Evolutionary conservation across 2,329 filamentous ascomycete species (phyloP).

Genomic region (Metarhizium album): DNA sequence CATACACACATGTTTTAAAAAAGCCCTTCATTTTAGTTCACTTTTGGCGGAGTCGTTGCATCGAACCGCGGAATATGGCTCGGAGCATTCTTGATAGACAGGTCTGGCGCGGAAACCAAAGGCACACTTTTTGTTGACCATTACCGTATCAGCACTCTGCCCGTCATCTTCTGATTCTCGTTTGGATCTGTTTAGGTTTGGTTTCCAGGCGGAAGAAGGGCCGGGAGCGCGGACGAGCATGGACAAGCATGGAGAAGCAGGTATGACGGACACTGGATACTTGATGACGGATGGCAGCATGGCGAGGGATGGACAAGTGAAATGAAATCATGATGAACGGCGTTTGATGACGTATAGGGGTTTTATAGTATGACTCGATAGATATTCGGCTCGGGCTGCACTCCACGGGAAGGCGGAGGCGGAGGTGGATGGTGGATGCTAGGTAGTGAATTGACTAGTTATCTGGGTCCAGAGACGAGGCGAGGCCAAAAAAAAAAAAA

Average conservation of each 20-base stretch:
- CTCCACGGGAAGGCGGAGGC: not conserved
- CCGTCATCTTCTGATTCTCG: not conserved
- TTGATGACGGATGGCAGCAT: not conserved
- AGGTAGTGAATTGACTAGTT: not conserved
- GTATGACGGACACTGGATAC: not conserved
- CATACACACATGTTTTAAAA: constrained; percentile 7
- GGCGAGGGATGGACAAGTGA: not conserved
- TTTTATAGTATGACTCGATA: not conserved
- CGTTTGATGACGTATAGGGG: not conserved
- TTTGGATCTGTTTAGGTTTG: not conserved
- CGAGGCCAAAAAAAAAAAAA: too few species aligned
- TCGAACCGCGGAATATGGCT: not conserved
- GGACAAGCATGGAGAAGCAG: not conserved
- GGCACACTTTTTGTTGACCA: not conserved
- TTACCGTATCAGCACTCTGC: not conserved
- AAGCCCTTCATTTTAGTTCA: constrained; percentile 1
- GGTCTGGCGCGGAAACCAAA: constrained; percentile 3
- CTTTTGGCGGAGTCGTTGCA: not conserved
- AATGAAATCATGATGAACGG: not conserved
- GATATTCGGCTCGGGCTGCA: not conserved
- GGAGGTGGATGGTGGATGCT: not conserved
- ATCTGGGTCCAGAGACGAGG: not conserved
- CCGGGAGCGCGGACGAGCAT: not conserved
- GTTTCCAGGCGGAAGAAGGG: not conserved
- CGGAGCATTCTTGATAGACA: constrained; percentile 3